phyloP scores from a whole-genome alignment of 305 asterid genomes.

The Plantago coronopus region DNA sequence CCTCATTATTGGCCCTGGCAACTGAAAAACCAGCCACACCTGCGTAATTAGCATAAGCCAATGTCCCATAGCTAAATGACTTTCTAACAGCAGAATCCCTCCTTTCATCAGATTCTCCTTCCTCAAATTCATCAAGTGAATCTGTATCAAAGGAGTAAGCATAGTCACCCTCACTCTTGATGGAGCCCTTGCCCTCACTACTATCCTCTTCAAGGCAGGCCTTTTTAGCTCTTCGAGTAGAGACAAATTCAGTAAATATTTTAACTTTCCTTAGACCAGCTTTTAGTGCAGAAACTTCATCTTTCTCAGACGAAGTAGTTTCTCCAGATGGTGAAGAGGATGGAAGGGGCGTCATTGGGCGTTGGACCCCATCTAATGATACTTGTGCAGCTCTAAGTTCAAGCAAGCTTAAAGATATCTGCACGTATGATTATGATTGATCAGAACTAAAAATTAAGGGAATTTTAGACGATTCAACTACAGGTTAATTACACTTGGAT shows the following conservation, averaged over 20 bases:
- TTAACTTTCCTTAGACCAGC: conserved; percentile 90
- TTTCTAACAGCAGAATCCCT: conserved; percentile 63
- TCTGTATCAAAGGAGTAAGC: conserved; percentile 76
- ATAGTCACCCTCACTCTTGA: conserved; percentile 84
- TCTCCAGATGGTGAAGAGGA: conserved; percentile 49
- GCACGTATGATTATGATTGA: conserved; percentile 19
- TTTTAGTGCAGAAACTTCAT: conserved; percentile 89
- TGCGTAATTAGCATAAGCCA: conserved; percentile 74
- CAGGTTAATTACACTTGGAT: too few species aligned
- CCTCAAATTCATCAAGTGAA: conserved; percentile 66
- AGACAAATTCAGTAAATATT: conserved; percentile 74
- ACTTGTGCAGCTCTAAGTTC: conserved; percentile 66
- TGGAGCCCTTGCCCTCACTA: conserved; percentile 61
- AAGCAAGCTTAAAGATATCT: conserved; percentile 64
- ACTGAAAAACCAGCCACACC: conserved; percentile 59
- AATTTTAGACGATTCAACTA: too few species aligned
- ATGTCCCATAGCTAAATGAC: conserved; percentile 82
- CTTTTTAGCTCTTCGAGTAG: conserved; percentile 77
- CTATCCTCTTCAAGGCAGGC: conserved; percentile 77
- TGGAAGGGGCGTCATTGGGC: conserved; percentile 42
- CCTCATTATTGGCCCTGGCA: conserved; percentile 43
- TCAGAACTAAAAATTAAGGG: too few species aligned
- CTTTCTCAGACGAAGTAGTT: conserved; percentile 58
- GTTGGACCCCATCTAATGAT: conserved; percentile 44
- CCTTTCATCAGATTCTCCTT: conserved; percentile 73